These are phyloP conservation scores for Leishmania mexicana DNA, from an alignment of 208 protist genomes.

Conservation along the genomic window DNA sequence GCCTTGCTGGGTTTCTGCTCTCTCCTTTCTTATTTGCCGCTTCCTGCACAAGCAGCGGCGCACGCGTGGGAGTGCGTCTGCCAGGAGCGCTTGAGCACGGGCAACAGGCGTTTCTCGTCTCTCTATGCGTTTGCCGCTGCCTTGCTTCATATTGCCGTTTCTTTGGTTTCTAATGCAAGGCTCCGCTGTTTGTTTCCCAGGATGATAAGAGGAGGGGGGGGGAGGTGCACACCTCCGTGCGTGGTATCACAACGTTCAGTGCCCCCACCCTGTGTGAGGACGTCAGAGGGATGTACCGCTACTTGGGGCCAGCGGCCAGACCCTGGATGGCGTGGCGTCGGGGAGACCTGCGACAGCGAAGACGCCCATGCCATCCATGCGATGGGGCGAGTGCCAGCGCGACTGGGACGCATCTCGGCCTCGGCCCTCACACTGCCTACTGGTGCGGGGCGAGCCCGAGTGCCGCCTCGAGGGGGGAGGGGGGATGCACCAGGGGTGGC, in stretches of 20 bases:
- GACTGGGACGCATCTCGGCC: background rate
- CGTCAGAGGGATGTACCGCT: too few relatives aligned
- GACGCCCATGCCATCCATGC: background rate
- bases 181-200: background rate
- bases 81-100: background rate
- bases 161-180: background rate
- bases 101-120: background rate
- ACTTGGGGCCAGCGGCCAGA: background rate
- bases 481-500: background rate
- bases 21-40: too few relatives aligned
- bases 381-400: background rate
- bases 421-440: background rate
- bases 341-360: background rate
- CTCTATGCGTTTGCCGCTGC: background rate
- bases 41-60: background rate
- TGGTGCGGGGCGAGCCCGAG: too few relatives aligned
- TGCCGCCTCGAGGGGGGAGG: too few relatives aligned
- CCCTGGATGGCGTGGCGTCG: too few relatives aligned
- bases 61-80: background rate
- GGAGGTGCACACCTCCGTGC: background rate
- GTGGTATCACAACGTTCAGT: background rate
- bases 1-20: background rate
- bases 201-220: background rate
- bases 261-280: background rate
- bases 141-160: background rate